These are phyloP conservation scores for Liquidambar formosana DNA, from an alignment of 164 flowering plant genomes.

Conservation along the genomic window DNA sequence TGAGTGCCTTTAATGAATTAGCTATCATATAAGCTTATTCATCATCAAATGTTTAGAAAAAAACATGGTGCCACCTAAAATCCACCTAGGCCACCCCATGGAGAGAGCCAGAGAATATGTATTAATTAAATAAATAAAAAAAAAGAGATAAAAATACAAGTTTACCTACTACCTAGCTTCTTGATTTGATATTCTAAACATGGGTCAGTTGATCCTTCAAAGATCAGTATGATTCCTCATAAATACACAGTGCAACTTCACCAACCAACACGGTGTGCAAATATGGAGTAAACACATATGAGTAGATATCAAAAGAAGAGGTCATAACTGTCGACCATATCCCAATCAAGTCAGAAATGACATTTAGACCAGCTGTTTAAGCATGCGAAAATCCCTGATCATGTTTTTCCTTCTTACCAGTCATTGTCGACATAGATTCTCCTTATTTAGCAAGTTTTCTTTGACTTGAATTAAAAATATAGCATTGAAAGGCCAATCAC, in stretches of 20 bases:
- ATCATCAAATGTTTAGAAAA: background rate
- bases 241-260: background rate
- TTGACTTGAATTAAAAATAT: background rate
- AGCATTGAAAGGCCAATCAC: background rate
- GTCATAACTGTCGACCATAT: background rate
- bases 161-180: too few species aligned
- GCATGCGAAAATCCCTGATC: too few species aligned
- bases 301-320: background rate
- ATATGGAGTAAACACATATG: background rate
- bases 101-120: too few species aligned
- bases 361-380: background rate
- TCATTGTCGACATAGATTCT: too few species aligned
- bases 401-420: too few species aligned
- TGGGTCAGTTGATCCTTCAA: background rate
- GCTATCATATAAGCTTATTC: background rate
- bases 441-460: too few species aligned
- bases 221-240: too few species aligned
- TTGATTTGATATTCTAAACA: background rate
- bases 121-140: too few species aligned
- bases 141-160: too few species aligned
- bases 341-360: background rate
- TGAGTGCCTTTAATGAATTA: background rate
- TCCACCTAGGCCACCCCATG: background rate
- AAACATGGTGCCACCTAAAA: background rate
- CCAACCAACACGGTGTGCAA: background rate